Percentiles rank a stretch among this genome's conserved stretches.
phyloP scores from a whole-genome alignment of 2,329 filamentous ascomycete species.

The Helminthosporium solani region DNA sequence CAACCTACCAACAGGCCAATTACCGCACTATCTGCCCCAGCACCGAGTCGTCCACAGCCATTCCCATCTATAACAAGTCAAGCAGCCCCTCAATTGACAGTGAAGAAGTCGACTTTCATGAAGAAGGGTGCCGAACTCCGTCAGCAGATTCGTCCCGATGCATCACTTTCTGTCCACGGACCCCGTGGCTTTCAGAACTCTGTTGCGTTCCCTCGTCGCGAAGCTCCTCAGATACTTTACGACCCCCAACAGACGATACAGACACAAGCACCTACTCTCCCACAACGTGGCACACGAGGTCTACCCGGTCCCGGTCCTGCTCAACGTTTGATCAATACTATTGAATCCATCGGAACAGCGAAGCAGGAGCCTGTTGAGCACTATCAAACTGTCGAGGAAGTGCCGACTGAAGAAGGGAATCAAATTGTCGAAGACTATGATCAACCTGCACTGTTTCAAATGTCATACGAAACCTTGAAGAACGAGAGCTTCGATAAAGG shows the following conservation, averaged over 20 bases:
- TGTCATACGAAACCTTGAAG: slow-evolving; percentile 52
- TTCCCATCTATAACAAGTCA: slow-evolving; percentile 7
- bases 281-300: slow-evolving; percentile 5
- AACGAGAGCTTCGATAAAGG: slow-evolving; percentile 51
- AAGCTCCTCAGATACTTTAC: neutral
- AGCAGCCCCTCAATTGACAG: neutral
- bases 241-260: neutral
- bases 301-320: neutral
- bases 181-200: neutral
- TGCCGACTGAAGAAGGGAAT: slow-evolving; percentile 8
- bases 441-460: slow-evolving; percentile 45
- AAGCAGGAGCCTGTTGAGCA: slow-evolving; percentile 10
- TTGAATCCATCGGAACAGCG: slow-evolving; percentile 2
- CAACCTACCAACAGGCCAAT: slow-evolving; percentile 8
- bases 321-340: slow-evolving; percentile 1
- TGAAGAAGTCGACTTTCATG: slow-evolving; percentile 10
- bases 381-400: slow-evolving; percentile 10
- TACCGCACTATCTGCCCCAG: neutral
- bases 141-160: neutral
- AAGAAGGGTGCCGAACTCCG: slow-evolving; percentile 19
- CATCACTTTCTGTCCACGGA: neutral
- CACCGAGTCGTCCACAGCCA: slow-evolving; percentile 3
- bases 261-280: neutral
- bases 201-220: slow-evolving; percentile 10
- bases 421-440: slow-evolving; percentile 48